Base-by-base conservation (phyloP, 371 early-diverging fungal genomes). In the Mucor racemosus region DNA sequence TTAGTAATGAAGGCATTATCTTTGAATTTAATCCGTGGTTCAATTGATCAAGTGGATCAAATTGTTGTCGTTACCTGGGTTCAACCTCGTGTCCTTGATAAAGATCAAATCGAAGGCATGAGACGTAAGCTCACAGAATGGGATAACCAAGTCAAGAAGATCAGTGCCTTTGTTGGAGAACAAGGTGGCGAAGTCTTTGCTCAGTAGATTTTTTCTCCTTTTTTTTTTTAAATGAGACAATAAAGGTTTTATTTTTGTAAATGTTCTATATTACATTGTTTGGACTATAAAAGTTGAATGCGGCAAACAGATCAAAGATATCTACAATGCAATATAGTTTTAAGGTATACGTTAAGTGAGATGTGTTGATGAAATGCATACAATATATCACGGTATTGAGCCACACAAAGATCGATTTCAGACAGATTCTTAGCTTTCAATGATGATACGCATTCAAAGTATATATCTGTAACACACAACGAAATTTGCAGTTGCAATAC, bases 1-100 rank as follows among this genome's bases (percentile, higher is more conserved):
- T 76, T 99, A 63, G 90, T 98, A 13, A 99, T 99, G 99, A 95
- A 95, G 83, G 98, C 97, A 2, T 77, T 99, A 67, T 90, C 93
- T 40, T 85, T 99, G 63, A 94, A 93, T 1, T 76, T 99, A 63
- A 92, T 99, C 69, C 89, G 90, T 61, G 99, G 99, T 4, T 89
- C 91, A 34, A 97, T 99, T 77, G 97, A 99, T 72, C 96, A 99
- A 79, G 95, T 98, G 15, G 95, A 92, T 55, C 82, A 89, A 66
- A 81, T 89, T 5, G 95, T 98, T 6, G 80, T 83, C 38, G 88
- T 98, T 48, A 86, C 94, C 53, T 98, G 98, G 98, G 98, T 99
- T 14, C 97, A 97, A 79, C 97, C 98, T 13, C 93, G 99, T 66
- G 96, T 96, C 4, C 79, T 99, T 67, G 96, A 95, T 78, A 88